Base-by-base conservation (phyloP, 2,329 filamentous ascomycete species). In the Scortechinia acanthostroma region DNA sequence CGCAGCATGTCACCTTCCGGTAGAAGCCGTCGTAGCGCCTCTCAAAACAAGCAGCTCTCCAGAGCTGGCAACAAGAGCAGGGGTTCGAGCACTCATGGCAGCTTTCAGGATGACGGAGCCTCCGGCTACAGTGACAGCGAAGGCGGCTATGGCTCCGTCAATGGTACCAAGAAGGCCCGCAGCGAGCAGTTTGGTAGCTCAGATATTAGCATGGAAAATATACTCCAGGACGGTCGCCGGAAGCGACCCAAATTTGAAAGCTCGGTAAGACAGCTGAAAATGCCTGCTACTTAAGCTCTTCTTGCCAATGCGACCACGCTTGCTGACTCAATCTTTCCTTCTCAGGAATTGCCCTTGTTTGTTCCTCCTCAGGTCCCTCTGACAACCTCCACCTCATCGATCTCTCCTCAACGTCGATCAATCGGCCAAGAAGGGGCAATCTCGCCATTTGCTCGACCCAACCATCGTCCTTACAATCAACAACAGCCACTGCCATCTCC, bases 331-430 rank as follows among this genome's bases (percentile, higher is more conserved):
- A n/a, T n/a, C 25, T 35, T 45, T 43, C 43, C 33, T 45, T 16
- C 43, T 20, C 17, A 98, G 93, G 91, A 97, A 76, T 74, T 98
- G 45, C 93, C 93, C 46, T 74, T 98, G 45, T 98, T 97, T 64
- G 91, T 89, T 51, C 91, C 91, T 52, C 88, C 88, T 49, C 91
- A 94, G 66, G 91, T 96, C 68, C 91, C 91, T 43, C 86, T 91
- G 53, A 85, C 89, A 43, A 86, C 88, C n/a, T 96, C 91, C n/a
- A 90, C 91, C 56, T 91, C 91, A n/a, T 97, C 91, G 17, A 86
- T 95, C 44, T 97, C 91, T 21, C 91, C 91, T 49, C 88, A 90
- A 59, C 85, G 91, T 57, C 87, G 89, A 19, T 40, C 35, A 43
- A 73, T 86, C 65, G 77, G 87, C 66, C 69, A 87, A 68, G 64